Evolutionary conservation across 2,329 filamentous ascomycete genomes (phyloP).

Genomic region (Apiospora pterosperma): DNA sequence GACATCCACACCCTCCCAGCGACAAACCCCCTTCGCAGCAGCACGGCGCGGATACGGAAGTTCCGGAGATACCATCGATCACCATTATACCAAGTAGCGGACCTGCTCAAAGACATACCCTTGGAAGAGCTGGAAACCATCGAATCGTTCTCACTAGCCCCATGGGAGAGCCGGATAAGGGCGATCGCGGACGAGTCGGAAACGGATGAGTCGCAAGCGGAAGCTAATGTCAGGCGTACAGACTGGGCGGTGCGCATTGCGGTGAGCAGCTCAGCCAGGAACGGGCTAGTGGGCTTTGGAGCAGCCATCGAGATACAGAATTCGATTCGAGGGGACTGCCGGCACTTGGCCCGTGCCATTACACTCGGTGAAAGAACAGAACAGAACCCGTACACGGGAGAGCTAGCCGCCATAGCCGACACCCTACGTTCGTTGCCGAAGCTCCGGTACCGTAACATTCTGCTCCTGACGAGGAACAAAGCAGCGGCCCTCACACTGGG

Average conservation of each 20-base stretch:
- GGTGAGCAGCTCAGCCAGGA: background rate
- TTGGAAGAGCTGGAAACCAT: slow-evolving; percentile 9
- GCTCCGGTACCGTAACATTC: background rate
- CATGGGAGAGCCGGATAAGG: background rate
- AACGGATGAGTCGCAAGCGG: too few relatives aligned
- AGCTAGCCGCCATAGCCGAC: slow-evolving; percentile 3
- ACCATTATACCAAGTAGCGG: slow-evolving; percentile 12
- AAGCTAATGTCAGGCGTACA: background rate
- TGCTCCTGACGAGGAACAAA: slow-evolving; percentile 7
- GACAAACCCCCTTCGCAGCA: slow-evolving; percentile 14
- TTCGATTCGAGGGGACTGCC: background rate
- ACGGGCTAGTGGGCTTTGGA: background rate
- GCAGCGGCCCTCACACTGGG: background rate
- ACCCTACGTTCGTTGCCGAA: background rate
- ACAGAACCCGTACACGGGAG: slow-evolving; percentile 9
- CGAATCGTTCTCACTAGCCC: slow-evolving; percentile 5
- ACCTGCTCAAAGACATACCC: background rate
- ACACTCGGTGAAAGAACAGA: background rate
- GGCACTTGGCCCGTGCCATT: background rate
- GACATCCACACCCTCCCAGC: slow-evolving; percentile 14
- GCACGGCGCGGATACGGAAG: slow-evolving; percentile 1
- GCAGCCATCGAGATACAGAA: background rate
- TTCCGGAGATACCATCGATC: slow-evolving; percentile 8
- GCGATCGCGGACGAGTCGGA: background rate
- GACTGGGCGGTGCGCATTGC: slow-evolving; percentile 1